Evolutionary conservation across 2,329 filamentous ascomycete genomes (phyloP).

Genomic region (Pseudohalonectria lignicola): DNA sequence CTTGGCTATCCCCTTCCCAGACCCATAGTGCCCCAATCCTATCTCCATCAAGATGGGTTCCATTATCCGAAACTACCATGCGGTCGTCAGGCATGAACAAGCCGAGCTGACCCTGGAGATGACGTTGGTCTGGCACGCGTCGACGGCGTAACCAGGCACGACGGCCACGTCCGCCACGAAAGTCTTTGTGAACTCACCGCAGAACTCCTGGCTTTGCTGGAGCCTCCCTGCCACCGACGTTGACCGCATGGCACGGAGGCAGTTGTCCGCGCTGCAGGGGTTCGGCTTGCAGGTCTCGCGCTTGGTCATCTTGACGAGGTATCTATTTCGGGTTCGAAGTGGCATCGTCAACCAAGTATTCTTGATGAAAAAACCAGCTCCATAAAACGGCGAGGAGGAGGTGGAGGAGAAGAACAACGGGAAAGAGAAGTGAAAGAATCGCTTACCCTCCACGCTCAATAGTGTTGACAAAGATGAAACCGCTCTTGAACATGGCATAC

Average conservation of each 20-base stretch:
- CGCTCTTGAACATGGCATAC: constrained; percentile 28
- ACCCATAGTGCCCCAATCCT: too few relatives aligned
- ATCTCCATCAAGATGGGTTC: too few relatives aligned
- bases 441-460: constrained; percentile 31
- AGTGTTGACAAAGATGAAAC: constrained; percentile 31
- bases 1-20: too few relatives aligned
- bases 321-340: too few relatives aligned
- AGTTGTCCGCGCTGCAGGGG: constrained; percentile 17
- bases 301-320: not conserved
- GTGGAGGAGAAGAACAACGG: too few relatives aligned
- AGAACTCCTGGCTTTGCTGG: constrained; percentile 19
- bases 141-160: not conserved
- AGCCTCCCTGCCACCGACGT: constrained; percentile 19
- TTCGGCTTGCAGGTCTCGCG: not conserved
- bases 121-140: not conserved
- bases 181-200: constrained; percentile 12
- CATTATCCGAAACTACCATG: too few relatives aligned
- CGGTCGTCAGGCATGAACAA: not conserved
- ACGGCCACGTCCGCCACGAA: constrained; percentile 1
- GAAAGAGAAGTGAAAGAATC: too few relatives aligned
- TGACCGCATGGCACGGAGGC: constrained; percentile 22
- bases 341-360: too few relatives aligned
- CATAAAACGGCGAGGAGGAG: too few relatives aligned
- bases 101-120: constrained; percentile 2
- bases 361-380: too few relatives aligned